Percentiles rank a stretch among this genome's conserved stretches.
Conservation (phyloP, 1,139 yeast genomes). For the Ogataea hybrid region DNA sequence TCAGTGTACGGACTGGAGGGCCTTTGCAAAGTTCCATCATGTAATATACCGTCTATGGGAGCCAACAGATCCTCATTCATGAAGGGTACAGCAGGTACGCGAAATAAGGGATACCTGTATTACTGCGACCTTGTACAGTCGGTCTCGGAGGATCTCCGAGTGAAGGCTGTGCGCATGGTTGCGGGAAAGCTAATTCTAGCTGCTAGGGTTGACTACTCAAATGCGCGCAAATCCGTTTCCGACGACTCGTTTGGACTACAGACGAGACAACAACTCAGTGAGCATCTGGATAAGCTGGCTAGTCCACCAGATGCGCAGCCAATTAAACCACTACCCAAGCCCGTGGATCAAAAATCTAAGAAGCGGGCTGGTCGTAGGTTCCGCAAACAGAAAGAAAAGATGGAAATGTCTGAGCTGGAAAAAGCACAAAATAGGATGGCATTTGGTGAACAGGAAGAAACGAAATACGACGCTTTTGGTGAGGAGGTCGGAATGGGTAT, state of each 20-base stretch:
- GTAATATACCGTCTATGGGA: conserved; percentile 82
- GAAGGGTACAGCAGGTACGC: conserved; percentile 42
- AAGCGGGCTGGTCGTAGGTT: conserved; percentile 84
- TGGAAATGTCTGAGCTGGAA: conserved; percentile 76
- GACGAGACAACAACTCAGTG: conserved; percentile 58
- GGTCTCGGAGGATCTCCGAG: conserved; percentile 58
- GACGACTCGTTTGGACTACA: conserved; percentile 50
- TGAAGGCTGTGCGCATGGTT: conserved; percentile 73
- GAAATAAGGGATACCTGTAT: conserved; percentile 67
- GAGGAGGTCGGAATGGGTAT: conserved; percentile 84
- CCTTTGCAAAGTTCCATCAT: conserved; percentile 71
- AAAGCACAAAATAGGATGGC: conserved; percentile 82
- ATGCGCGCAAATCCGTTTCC: conserved; percentile 27
- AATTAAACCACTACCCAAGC: conserved; percentile 79
- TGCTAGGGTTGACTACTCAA: conserved; percentile 65
- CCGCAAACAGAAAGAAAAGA: conserved; percentile 77
- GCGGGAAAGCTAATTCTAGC: conserved; percentile 82
- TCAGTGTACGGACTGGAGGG: conserved; percentile 73
- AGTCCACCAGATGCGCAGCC: conserved; percentile 74
- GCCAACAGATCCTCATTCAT: conserved; percentile 50
- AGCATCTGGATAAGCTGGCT: conserved; percentile 66
- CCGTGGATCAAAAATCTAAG: conserved; percentile 73
- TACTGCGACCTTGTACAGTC: conserved; percentile 50
- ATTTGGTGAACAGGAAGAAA: conserved; percentile 73
- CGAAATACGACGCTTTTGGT: conserved; percentile 63